Percentiles rank a stretch among this genome's conserved stretches.
These are phyloP conservation scores for Amanita molliuscula DNA, from an alignment of 768 basidiomycete genomes.

Conservation along the genomic window DNA sequence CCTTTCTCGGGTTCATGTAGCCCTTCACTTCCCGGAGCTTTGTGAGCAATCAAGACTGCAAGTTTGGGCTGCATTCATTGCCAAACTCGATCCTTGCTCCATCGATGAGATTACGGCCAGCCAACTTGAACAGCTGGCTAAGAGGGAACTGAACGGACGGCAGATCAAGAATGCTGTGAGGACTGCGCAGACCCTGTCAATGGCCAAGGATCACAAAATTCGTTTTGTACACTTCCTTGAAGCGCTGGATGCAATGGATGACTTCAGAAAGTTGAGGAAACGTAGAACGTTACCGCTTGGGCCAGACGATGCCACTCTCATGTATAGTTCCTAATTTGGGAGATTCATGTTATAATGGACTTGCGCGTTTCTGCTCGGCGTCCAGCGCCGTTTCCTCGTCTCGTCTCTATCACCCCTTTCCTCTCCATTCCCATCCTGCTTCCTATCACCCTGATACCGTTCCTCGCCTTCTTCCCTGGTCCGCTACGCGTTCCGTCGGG, in stretches of 20 bases:
- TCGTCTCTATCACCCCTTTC: no score
- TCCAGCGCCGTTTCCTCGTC: no score
- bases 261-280: slow-evolving; percentile 29
- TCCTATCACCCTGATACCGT: no score
- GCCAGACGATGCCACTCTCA: neutral
- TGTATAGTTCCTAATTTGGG: neutral
- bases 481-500: no score
- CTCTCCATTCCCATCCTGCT: no score
- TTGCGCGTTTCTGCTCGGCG: no score
- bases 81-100: slow-evolving; percentile 29
- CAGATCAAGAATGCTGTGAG: slow-evolving; percentile 64
- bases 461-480: no score
- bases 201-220: slow-evolving; percentile 34
- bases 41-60: slow-evolving; percentile 39
- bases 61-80: slow-evolving; percentile 56
- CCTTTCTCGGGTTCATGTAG: slow-evolving; percentile 57
- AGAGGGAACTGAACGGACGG: slow-evolving; percentile 46
- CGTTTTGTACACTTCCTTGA: slow-evolving; percentile 41
- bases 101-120: slow-evolving; percentile 17
- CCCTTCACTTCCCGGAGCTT: slow-evolving; percentile 55
- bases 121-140: slow-evolving; percentile 22
- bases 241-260: slow-evolving; percentile 53
- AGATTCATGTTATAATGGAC: no score
- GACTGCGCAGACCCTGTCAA: slow-evolving; percentile 52
- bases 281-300: neutral